Evolutionary conservation across 2,329 filamentous ascomycete genomes (phyloP), one percentile per base, ranked within the genome.

Genomic region (Diplodia seriata): DNA sequence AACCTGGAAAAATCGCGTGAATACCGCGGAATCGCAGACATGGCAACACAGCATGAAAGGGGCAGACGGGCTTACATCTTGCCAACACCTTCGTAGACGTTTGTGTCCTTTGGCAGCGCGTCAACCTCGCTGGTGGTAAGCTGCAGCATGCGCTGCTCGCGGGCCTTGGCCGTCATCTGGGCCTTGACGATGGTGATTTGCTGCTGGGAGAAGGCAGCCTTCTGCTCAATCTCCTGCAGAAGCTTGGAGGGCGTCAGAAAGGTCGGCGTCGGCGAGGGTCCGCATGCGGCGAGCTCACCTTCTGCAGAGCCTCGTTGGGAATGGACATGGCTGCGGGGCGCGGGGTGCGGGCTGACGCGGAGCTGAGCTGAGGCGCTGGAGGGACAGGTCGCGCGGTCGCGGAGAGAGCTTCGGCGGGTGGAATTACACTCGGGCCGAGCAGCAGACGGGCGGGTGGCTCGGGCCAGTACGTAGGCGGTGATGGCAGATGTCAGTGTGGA

Each of bases 11-110:
- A 15, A 5, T 5, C n/a, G n/a, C 3, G 56, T 62, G 7, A 51
- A 57, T 20, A 51, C 7, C 26, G 5, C 4, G 18, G 29, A 29
- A 11, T 15, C 33, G 8, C 5, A 4, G 31, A 59, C 56, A n/a
- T 38, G 29, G 36, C 62, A 54, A 20, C 4, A 63, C 29, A 20
- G 20, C 11, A 20, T 47, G 56, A 43, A 29, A 47, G 14, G n/a
- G 49, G 23, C n/a, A 33, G 14, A 18, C 29, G 47, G 12, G 51
- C 89, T 75, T 80, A 97, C 95, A 99, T 98, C 83, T 98, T 99
- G 63, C 95, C 95, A 12, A 98, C 91, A 6, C 94, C 94, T 81
- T 98, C 94, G 75, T 98, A 99, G 33, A 97, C 88, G 38, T 90
- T 90, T 0, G 93, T 95, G 57, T 90, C 87, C 20, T 86, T 78